Conservation (phyloP, 495 filamentous ascomycete species). For the Endocarpon pusillum region DNA sequence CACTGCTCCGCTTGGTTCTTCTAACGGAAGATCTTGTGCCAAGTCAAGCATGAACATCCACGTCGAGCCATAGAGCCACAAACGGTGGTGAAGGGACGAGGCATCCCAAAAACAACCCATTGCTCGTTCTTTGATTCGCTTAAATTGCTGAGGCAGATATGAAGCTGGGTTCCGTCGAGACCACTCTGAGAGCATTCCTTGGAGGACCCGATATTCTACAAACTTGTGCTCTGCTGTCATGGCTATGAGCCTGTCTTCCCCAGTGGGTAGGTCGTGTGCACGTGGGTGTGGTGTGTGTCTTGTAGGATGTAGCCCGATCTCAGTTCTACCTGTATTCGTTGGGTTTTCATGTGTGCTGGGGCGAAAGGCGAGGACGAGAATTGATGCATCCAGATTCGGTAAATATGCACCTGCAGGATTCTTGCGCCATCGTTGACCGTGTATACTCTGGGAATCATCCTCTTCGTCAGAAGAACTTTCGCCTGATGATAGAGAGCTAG, state of each 20-base stretch:
- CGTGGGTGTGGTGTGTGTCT: conserved; percentile 29
- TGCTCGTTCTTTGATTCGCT: conserved; percentile 50
- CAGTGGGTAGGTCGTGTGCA: conserved; percentile 20
- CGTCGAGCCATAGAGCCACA: conserved; percentile 72
- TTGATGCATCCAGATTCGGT: conserved; percentile 55
- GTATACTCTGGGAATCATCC: conserved; percentile 22
- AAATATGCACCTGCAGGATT: conserved; percentile 53
- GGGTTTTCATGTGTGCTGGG: conserved; percentile 23
- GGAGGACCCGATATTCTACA: conserved; percentile 55
- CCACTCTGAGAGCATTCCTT: conserved; percentile 67
- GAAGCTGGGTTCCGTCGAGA: conserved; percentile 63
- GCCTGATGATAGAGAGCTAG: conserved; percentile 20
- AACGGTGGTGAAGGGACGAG: conserved; percentile 31
- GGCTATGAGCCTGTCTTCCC: conserved; percentile 49
- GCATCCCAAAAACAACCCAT: conserved; percentile 81
- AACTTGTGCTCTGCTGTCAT: conserved; percentile 62
- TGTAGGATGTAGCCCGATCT: conserved; percentile 23
- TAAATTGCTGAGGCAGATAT: conserved; percentile 56
- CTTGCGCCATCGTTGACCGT: conserved; percentile 44
- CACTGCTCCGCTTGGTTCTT: too few relatives aligned
- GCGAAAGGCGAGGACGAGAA: conserved; percentile 61
- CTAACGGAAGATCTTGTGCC: conserved; percentile 44
- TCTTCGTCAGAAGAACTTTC: conserved; percentile 37
- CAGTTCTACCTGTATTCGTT: not conserved
- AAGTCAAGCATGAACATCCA: conserved; percentile 94